These are phyloP conservation scores for Leptoxyphium fumago DNA, from an alignment of 2,329 filamentous ascomycete species.

Conservation along the genomic window DNA sequence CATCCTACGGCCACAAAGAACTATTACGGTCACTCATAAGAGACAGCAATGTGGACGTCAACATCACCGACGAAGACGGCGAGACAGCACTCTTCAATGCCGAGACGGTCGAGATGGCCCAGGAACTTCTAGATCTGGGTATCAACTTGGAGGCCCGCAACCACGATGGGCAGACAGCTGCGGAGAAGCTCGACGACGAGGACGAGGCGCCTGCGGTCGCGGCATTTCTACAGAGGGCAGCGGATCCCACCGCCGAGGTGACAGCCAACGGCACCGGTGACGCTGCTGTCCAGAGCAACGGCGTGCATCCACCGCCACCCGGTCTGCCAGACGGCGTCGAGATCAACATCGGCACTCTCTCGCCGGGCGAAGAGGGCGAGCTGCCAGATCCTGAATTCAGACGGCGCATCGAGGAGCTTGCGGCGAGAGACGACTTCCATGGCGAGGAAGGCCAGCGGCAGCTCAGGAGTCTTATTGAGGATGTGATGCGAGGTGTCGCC, in stretches of 20 bases:
- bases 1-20: constrained; percentile 77
- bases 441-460: constrained; percentile 66
- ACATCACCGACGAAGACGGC: constrained; percentile 76
- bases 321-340: constrained; percentile 61
- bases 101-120: constrained; percentile 66
- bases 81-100: constrained; percentile 93
- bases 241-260: constrained; percentile 16
- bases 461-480: constrained; percentile 62
- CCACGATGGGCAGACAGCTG: constrained; percentile 62
- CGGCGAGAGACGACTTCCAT: constrained; percentile 69
- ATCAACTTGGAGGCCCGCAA: constrained; percentile 53
- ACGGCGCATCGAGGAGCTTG: constrained; percentile 76
- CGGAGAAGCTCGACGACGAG: constrained; percentile 65
- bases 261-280: constrained; percentile 14
- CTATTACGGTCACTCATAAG: constrained; percentile 61
- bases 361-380: constrained; percentile 40
- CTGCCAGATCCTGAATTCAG: constrained; percentile 69
- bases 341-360: constrained; percentile 63
- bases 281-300: constrained; percentile 9
- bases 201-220: constrained; percentile 64
- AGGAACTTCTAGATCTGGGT: constrained; percentile 63
- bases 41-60: constrained; percentile 63
- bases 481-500: constrained; percentile 57
- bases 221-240: constrained; percentile 46
- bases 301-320: constrained; percentile 32